Conservation (phyloP, 2,329 filamentous ascomycete species). For the Fusarium pseudograminearum region DNA sequence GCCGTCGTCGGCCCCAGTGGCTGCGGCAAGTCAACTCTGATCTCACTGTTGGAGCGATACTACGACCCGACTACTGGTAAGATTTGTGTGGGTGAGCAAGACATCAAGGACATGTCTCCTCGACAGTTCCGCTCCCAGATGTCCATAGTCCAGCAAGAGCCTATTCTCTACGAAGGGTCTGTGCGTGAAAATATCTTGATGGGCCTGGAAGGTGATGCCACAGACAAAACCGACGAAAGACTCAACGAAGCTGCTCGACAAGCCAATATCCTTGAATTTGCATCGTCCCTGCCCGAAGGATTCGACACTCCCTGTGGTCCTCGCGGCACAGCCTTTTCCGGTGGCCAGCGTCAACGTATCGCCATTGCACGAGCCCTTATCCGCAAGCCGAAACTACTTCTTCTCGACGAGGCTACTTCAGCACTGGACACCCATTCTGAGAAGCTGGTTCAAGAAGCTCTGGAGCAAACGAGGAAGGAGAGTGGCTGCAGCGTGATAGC, state of each 20-base stretch:
- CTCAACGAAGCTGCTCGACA: conserved; percentile 60
- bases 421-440: conserved; percentile 71
- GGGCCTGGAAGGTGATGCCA: conserved; percentile 50
- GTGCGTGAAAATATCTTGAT: conserved; percentile 67
- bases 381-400: conserved; percentile 69
- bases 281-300: conserved; percentile 52
- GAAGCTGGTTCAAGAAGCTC: conserved; percentile 67
- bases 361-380: conserved; percentile 76
- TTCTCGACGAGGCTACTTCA: conserved; percentile 75
- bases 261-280: conserved; percentile 62
- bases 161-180: conserved; percentile 59
- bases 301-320: conserved; percentile 71
- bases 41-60: conserved; percentile 63
- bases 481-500: conserved; percentile 65
- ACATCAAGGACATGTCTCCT: conserved; percentile 45
- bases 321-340: conserved; percentile 71
- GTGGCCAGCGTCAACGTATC: conserved; percentile 74
- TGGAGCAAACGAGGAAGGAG: conserved; percentile 51
- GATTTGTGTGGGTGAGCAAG: conserved; percentile 46
- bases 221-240: conserved; percentile 32
- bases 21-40: conserved; percentile 70
- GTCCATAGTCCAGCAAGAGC: conserved; percentile 57
- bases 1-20: conserved; percentile 69
- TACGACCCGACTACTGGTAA: conserved; percentile 53
- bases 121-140: conserved; percentile 50